phyloP scores from a whole-genome alignment of 2,329 filamentous ascomycete genomes.

The Podosphaera fusca region DNA sequence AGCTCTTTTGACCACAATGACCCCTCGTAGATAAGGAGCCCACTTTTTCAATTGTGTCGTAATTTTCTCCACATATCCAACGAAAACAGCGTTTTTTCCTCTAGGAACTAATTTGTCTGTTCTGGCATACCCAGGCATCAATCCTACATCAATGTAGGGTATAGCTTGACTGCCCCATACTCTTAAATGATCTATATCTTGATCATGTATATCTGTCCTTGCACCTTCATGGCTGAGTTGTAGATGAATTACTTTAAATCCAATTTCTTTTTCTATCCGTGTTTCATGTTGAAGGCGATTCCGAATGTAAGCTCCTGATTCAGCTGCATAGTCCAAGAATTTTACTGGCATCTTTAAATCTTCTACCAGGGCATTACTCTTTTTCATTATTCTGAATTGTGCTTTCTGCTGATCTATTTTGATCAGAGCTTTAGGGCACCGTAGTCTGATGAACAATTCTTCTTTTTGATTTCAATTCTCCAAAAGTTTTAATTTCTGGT shows the following conservation, averaged over 20 bases:
- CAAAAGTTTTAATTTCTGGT: not conserved
- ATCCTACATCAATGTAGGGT: no score
- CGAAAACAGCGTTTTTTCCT: not conserved
- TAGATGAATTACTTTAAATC: not conserved
- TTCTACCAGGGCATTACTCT: not conserved
- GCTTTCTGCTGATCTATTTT: not conserved
- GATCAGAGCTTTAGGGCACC: not conserved
- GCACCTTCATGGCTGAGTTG: not conserved
- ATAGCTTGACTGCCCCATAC: no score
- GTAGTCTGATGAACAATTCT: not conserved
- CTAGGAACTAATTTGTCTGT: not conserved
- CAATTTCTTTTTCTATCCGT: not conserved
- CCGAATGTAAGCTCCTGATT: not conserved
- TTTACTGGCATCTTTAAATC: not conserved
- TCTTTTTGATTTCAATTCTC: not conserved
- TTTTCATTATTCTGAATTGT: not conserved
- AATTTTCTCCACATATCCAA: not conserved
- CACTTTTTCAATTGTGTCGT: not conserved
- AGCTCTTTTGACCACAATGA: not conserved
- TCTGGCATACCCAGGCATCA: no score
- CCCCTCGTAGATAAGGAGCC: not conserved
- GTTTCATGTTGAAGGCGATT: not conserved
- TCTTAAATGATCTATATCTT: not conserved
- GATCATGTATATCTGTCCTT: not conserved
- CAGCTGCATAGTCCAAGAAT: not conserved